phyloP scores from a whole-genome alignment of 257 asterid genomes.

The Parsonsia alboflavescens region DNA sequence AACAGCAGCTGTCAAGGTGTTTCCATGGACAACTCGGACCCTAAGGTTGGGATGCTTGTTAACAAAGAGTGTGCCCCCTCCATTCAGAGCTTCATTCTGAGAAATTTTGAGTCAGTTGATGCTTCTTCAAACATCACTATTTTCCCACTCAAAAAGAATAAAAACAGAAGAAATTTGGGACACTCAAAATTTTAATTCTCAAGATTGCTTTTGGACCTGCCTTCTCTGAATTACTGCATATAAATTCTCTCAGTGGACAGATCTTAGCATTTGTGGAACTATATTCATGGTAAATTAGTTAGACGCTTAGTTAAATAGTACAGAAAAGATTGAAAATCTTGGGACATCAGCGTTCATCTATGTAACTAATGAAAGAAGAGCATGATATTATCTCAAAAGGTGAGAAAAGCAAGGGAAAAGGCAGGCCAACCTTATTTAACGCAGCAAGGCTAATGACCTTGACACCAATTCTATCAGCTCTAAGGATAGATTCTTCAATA shows the following conservation, averaged over 20 bases:
- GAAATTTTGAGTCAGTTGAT: conserved; percentile 1
- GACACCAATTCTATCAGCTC: conserved; percentile 80
- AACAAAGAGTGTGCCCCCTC: conserved; percentile 76
- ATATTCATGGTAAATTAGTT: neutral
- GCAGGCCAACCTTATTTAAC: conserved; percentile 58
- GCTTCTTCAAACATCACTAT: neutral
- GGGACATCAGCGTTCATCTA: neutral
- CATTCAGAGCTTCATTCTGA: conserved; percentile 80
- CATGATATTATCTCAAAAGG: neutral
- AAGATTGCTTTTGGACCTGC: neutral
- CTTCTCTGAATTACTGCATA: neutral
- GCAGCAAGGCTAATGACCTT: conserved; percentile 97
- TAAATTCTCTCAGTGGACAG: neutral
- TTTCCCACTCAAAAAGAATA: neutral
- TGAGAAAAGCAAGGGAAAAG: conserved; percentile 11
- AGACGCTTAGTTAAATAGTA: neutral
- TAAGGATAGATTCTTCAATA: conserved; percentile 89
- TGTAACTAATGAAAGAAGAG: neutral
- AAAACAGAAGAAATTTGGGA: neutral
- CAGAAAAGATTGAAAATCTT: neutral
- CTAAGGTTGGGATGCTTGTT: conserved; percentile 70
- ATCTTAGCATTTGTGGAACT: neutral
- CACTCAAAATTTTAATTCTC: neutral
- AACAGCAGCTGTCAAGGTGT: conserved; percentile 91
- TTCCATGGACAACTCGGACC: conserved; percentile 89